Percentiles rank a stretch among this genome's conserved stretches.
Conservation (phyloP, 1,284 basidiomycete genomes). For the Trametes hirsuta region DNA sequence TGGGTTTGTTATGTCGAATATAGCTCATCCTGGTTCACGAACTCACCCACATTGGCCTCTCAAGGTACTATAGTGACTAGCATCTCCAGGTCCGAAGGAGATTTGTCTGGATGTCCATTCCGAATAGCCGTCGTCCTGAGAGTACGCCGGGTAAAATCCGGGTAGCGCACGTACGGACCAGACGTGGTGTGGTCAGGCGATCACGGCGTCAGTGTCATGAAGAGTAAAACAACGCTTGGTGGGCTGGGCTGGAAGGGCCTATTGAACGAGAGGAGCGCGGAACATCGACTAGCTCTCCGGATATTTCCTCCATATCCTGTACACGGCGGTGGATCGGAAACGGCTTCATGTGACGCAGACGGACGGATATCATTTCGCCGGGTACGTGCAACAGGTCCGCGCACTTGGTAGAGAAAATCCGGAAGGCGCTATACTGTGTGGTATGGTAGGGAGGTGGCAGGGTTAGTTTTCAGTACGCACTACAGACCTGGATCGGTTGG, state of each 20-base stretch:
- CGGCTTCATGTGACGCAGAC: constrained; percentile 1
- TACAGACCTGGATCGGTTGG: too few species aligned
- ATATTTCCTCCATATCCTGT: background rate
- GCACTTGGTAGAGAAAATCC: too few species aligned
- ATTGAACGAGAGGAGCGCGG: background rate
- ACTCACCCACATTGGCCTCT: too few species aligned
- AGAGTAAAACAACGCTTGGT: too few species aligned
- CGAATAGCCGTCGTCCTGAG: background rate
- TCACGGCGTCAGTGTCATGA: background rate
- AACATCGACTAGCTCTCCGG: background rate
- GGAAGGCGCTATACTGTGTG: too few species aligned
- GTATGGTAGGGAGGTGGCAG: too few species aligned
- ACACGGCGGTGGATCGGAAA: background rate
- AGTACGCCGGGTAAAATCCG: constrained; percentile 13
- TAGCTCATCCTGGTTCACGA: too few species aligned
- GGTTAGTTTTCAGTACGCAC: too few species aligned
- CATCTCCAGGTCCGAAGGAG: too few species aligned
- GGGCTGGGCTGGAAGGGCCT: background rate
- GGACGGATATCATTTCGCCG: background rate
- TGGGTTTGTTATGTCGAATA: too few species aligned
- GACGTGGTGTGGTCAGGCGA: constrained; percentile 6
- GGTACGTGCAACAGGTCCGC: background rate
- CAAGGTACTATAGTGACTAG: too few species aligned
- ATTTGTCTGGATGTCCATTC: background rate
- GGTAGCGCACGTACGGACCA: background rate